Conservation (phyloP, 225 moss, liverwort and hornwort genomes). For the Pseudisothecium myosuroides region DNA sequence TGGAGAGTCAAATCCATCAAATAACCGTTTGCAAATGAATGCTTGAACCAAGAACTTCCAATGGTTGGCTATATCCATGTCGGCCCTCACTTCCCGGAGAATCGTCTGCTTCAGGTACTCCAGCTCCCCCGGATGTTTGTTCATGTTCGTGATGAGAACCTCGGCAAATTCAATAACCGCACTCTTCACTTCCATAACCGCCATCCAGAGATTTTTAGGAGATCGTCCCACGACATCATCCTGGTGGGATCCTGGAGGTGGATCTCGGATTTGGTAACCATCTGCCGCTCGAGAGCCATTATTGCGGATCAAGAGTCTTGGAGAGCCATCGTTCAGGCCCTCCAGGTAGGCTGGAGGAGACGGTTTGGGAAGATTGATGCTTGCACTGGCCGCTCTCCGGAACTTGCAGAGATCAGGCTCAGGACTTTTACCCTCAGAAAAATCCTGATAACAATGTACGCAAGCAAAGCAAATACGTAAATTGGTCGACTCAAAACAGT, state of each 20-base stretch:
- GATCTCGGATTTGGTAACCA: background rate
- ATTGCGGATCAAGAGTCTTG: background rate
- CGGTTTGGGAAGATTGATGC: background rate
- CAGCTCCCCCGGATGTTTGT: background rate
- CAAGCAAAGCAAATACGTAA: background rate
- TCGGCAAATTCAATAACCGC: background rate
- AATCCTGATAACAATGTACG: background rate
- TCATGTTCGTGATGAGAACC: background rate
- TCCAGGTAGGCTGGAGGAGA: background rate
- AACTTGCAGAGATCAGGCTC: background rate
- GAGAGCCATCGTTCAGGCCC: no score
- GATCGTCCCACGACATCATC: conserved; percentile 15
- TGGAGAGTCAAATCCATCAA: background rate
- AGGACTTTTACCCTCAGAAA: background rate
- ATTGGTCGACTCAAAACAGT: background rate
- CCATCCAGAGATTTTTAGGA: background rate
- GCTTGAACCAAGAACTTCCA: conserved; percentile 24
- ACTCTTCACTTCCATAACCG: conserved; percentile 5
- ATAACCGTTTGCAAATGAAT: background rate
- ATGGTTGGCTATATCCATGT: background rate
- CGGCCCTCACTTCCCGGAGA: background rate
- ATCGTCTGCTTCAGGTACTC: background rate
- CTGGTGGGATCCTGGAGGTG: conserved; percentile 1
- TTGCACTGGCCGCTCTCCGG: background rate
- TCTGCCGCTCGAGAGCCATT: background rate